These are phyloP conservation scores for Collybia sordida DNA, from an alignment of 768 basidiomycete species.

Conservation along the genomic window DNA sequence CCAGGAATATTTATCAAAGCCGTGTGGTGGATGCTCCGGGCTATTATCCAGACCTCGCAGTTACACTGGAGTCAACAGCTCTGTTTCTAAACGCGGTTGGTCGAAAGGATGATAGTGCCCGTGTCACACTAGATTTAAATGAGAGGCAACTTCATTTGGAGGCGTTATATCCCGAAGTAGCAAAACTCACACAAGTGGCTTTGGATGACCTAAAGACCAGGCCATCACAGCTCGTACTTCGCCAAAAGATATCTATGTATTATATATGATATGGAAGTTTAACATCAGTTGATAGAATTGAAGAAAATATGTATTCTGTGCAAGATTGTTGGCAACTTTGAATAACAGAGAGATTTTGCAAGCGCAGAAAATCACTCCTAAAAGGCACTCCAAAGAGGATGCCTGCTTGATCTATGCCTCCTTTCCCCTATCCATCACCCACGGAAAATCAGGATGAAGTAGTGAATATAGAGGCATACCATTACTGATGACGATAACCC, in stretches of 20 bases:
- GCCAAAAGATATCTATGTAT: background rate
- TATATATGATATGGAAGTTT: too few species aligned
- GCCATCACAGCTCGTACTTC: conserved; percentile 6
- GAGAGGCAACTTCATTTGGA: conserved; percentile 5
- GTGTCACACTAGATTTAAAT: background rate
- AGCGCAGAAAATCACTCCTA: too few species aligned
- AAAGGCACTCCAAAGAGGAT: too few species aligned
- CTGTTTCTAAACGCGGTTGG: conserved; percentile 4
- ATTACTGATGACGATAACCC: too few species aligned
- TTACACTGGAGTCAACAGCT: conserved; percentile 5
- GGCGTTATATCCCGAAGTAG: conserved; percentile 10
- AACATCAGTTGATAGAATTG: too few species aligned
- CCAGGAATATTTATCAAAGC: conserved; percentile 1
- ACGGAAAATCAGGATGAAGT: conserved; percentile 51
- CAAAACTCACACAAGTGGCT: background rate
- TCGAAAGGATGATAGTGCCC: background rate
- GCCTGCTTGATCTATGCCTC: conserved; percentile 59
- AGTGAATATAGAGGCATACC: conserved; percentile 69
- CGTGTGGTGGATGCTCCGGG: background rate
- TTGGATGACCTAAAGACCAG: conserved; percentile 7
- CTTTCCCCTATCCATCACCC: conserved; percentile 73
- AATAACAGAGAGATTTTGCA: too few species aligned
- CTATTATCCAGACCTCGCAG: background rate
- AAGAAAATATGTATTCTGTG: too few species aligned
- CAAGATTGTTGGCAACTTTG: too few species aligned